phyloP scores from a whole-genome alignment of 78 protist genomes.

The slime mould (Dictyostelium discoideum) region dicty_2.7 NC_007089.4:405501-406000 shows the following conservation, averaged over 20 bases:
- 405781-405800: neutral
- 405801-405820: neutral
- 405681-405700: slow-evolving; percentile 1
- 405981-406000: neutral
- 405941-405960: neutral
- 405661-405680: neutral
- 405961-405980: slow-evolving; percentile 3
- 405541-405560: too few relatives aligned
- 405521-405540: too few relatives aligned
- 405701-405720: neutral
- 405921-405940: neutral
- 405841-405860: too few relatives aligned
- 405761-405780: neutral
- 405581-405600: too few relatives aligned
- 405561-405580: too few relatives aligned
- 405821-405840: neutral
- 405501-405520: too few relatives aligned
- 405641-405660: neutral
- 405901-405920: neutral
- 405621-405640: neutral
- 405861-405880: neutral
- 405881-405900: too few relatives aligned
- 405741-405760: neutral
- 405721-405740: neutral
- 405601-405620: neutral